phyloP scores from a whole-genome alignment of 225 moss, liverwort and hornwort genomes.

The Physcomitrium patens region DNA sequence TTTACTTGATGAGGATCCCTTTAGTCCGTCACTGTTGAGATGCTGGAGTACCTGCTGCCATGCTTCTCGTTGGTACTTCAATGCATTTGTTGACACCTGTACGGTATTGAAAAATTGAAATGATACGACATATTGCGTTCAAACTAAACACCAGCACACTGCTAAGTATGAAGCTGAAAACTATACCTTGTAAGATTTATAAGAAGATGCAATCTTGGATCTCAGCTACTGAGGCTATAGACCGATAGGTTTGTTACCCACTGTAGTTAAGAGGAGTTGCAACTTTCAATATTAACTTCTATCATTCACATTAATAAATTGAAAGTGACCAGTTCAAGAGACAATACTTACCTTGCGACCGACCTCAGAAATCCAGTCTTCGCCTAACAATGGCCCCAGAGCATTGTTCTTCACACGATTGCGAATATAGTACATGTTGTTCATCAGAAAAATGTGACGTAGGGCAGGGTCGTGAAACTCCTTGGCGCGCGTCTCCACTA shows the following conservation, averaged over 20 bases:
- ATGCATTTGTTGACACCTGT: conserved; percentile 79
- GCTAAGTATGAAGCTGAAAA: too few species aligned
- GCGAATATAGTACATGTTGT: conserved; percentile 81
- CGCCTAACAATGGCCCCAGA: conserved; percentile 69
- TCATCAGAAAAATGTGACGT: conserved; percentile 83
- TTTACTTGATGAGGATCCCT: conserved; percentile 67
- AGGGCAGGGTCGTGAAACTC: conserved; percentile 62
- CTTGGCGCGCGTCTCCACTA: conserved; percentile 60
- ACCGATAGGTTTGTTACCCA: too few species aligned
- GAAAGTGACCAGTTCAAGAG: background rate
- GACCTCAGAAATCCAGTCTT: conserved; percentile 65
- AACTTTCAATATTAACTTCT: background rate
- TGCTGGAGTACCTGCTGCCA: conserved; percentile 71
- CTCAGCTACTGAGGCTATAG: too few species aligned
- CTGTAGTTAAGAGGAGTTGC: too few species aligned
- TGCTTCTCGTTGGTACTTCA: conserved; percentile 75
- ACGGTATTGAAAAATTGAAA: background rate
- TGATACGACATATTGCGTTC: too few species aligned
- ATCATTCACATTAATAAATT: conserved; percentile 1
- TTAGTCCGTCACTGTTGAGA: conserved; percentile 72
- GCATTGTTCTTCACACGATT: conserved; percentile 73
- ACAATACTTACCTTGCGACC: conserved; percentile 66
- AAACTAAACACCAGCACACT: too few species aligned
- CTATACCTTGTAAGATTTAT: too few species aligned
- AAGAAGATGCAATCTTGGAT: too few species aligned